A percentile compares a stretch with the other conserved stretches of the same genome.
Evolutionary conservation across 148 eudicot genomes (phyloP).

Genomic region (Beta vulgaris): DNA sequence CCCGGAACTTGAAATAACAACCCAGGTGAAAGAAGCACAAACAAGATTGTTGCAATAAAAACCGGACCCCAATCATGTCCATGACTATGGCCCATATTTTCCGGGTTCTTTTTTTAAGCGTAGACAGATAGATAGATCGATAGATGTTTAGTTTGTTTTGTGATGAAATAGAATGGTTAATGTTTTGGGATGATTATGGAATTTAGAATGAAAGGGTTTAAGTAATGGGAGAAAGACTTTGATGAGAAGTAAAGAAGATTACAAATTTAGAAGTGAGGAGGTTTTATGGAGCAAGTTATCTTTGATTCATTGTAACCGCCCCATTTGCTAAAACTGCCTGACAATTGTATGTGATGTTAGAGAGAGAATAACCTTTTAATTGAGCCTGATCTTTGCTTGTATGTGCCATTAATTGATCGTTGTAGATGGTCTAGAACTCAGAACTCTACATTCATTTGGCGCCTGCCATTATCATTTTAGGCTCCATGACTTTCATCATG

Average conservation of each 20-base stretch:
- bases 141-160: neutral
- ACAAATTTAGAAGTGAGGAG: slow-evolving; percentile 21
- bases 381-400: too few species aligned
- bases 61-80: slow-evolving; percentile 44
- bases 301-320: slow-evolving; percentile 29
- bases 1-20: slow-evolving; percentile 58
- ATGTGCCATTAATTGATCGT: too few species aligned
- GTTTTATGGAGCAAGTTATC: slow-evolving; percentile 27
- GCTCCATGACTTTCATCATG: too few species aligned
- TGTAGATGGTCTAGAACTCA: too few species aligned
- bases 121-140: neutral
- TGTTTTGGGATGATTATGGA: neutral
- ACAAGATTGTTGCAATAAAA: slow-evolving; percentile 43
- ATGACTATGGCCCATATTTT: slow-evolving; percentile 29
- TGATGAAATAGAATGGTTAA: neutral
- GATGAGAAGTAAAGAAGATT: slow-evolving; percentile 33
- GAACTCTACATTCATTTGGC: too few species aligned
- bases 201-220: slow-evolving; percentile 12
- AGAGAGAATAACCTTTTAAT: too few species aligned
- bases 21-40: slow-evolving; percentile 53
- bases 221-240: slow-evolving; percentile 20
- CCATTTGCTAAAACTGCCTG: slow-evolving; percentile 18
- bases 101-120: neutral
- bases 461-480: too few species aligned
- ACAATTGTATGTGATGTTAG: too few species aligned